Evolutionary conservation across 1,139 yeast genomes (phyloP), one percentile per base, ranked within the genome.

Genomic region (Saccharomyces uvarum): DNA sequence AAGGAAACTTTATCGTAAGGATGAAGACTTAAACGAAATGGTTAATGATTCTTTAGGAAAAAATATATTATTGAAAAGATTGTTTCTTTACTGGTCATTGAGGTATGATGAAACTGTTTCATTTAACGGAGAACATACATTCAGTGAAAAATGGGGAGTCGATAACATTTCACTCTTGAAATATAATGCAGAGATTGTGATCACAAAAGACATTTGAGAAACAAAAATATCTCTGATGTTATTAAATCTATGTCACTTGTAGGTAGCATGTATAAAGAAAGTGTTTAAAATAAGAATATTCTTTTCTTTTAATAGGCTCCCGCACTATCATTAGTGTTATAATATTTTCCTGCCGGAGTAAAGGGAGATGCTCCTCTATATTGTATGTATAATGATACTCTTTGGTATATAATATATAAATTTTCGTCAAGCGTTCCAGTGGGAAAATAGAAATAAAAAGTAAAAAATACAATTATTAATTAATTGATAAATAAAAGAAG

Each of bases 141-240:
- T 65, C 44, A 56, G 64, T 3, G 64, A 65, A 53, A 62, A 61
- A 50, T 68, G 72, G 72, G 71, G 72, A 14, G 64, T 61, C 9
- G 59, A 65, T 31, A 68, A 67, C 49, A 51, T 66, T 2, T 55
- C 64, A 5, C 54, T 62, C 13, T 51, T 63, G 26, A 62, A 65
- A 48, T 58, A 56, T 46, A 53, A 58, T 5, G 61, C 63, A 24
- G 54, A 56, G 42, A 42, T 50, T 14, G 51, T 50, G 24, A 42
- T 55, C 11, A 11, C 56, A 28, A 52, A 49, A n/a, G 31, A 41
- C 11, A 28, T 47, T 5, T 32, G 46, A 42, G 19, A 21, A 16
- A 24, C 26, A 11, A 2, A 32, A 50, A 42, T 42, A 19, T 19
- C 14, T 29, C 14, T 24, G n/a, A 49, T 33, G 21, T 29, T 29